Conservation (phyloP, 345 rosid genomes). For the Punica granatum region DNA sequence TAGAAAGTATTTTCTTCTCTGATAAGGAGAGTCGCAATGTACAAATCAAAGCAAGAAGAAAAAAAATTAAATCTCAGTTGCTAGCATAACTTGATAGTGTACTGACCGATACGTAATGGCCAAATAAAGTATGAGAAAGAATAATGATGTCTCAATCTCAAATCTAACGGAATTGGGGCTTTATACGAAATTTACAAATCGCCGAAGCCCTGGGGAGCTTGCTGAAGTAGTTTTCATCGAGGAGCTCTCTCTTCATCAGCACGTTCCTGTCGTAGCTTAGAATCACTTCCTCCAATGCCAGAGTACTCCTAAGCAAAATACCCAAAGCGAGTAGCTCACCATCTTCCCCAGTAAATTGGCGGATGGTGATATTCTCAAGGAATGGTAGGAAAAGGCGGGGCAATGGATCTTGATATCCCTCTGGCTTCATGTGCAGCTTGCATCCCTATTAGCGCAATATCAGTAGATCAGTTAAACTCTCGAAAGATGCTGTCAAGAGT, state of each 20-base stretch:
- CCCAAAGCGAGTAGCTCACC: neutral
- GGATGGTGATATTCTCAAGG: neutral
- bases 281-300: neutral
- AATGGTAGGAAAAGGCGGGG: neutral
- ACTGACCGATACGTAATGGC: too few species aligned
- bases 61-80: too few species aligned
- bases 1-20: too few species aligned
- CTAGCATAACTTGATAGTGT: too few species aligned
- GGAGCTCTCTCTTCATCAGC: neutral
- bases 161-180: too few species aligned
- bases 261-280: neutral
- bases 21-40: too few species aligned
- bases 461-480: too few species aligned
- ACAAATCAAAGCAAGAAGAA: too few species aligned
- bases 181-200: neutral
- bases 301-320: neutral
- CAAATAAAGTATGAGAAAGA: too few species aligned
- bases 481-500: neutral
- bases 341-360: neutral
- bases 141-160: too few species aligned
- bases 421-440: neutral
- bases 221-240: neutral
- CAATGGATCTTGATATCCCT: neutral
- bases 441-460: neutral
- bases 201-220: neutral